Evolutionary conservation across 306 rosid species (phyloP), one percentile per base, ranked within the genome.

Genomic region (Dryas alaskensis): DNA sequence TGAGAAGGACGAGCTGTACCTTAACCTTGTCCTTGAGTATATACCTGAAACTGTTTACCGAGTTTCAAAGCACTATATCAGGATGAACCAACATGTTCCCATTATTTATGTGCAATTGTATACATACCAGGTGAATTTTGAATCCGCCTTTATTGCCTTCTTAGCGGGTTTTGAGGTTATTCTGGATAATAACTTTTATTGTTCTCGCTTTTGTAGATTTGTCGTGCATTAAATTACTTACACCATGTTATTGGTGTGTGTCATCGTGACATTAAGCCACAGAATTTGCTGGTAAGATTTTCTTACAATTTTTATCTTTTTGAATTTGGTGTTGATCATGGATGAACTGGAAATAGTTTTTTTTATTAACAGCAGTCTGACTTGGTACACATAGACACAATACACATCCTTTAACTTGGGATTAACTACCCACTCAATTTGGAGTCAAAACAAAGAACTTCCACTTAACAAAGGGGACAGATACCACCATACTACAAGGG

Each of bases 251-350:
- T 93, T 64, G 96, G 96, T 22, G 92, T 91, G 74, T 93, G 98
- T 73, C 98, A 93, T 73, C 97, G 97, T 76, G 98, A 92, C 88
- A 90, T 92, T 81, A 92, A 92, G 82, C 98, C 98, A 48, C 98
- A 92, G 81, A 92, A 92, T 70, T 78, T 92, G 44, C 82, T 92
- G 96, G 98, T 90, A 73, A 78, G 84, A 60, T 55, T 78, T 73
- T 50, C 52, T 16, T 52, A 19, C 62, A 58, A 14, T 31, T 66
- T 61, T 58, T 40, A 43, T 81, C 44, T 3, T 31, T 68, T 66
- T 10, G 11, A 45, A 14, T 4, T 45, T 58, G 13, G 17, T 58
- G 53, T 8, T 16, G 27, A 13, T 44, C 66, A 25, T 42, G 8
- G 0, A 10, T 19, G 64, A 54, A 54, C 64, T 49, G 19, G 19